phyloP scores from a whole-genome alignment of 1,284 basidiomycete genomes.

The Anthracocystis panici-leucophaei region DNA sequence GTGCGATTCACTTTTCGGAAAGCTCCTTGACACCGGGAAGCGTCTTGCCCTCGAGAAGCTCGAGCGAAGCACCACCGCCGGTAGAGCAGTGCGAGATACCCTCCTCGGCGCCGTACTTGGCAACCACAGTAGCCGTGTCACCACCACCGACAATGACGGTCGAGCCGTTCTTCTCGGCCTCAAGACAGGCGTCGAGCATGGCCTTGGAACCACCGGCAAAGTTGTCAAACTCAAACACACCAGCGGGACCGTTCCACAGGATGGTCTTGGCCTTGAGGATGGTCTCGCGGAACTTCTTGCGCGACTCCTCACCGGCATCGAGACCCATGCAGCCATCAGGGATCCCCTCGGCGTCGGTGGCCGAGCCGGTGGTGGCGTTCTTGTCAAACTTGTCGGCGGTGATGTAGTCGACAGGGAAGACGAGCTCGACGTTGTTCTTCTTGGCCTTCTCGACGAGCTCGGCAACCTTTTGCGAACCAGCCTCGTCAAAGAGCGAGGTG shows the following conservation, averaged over 20 bases:
- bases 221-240: constrained; percentile 95
- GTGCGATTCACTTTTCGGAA: constrained; percentile 51
- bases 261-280: constrained; percentile 94
- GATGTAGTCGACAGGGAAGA: constrained; percentile 95
- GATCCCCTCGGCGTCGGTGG: constrained; percentile 87
- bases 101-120: constrained; percentile 79
- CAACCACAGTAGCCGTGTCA: constrained; percentile 68
- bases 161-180: constrained; percentile 86
- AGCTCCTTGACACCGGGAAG: constrained; percentile 62
- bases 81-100: constrained; percentile 96
- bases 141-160: constrained; percentile 83
- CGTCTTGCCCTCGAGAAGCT: constrained; percentile 78
- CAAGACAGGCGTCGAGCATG: constrained; percentile 86
- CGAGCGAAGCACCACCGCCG: constrained; percentile 91
- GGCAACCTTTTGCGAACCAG: constrained; percentile 88
- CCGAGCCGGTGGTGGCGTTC: constrained; percentile 82
- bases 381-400: constrained; percentile 96
- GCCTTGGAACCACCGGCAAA: constrained; percentile 88
- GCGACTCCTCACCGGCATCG: constrained; percentile 77
- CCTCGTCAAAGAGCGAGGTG: constrained; percentile 90
- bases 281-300: constrained; percentile 81
- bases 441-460: constrained; percentile 91
- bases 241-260: constrained; percentile 96
- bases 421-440: constrained; percentile 90
- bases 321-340: constrained; percentile 95